Percentiles rank a stretch among this genome's conserved stretches.
Evolutionary conservation across 345 rosid genomes (phyloP).

Genomic region (Gossypium arboreum): DNA sequence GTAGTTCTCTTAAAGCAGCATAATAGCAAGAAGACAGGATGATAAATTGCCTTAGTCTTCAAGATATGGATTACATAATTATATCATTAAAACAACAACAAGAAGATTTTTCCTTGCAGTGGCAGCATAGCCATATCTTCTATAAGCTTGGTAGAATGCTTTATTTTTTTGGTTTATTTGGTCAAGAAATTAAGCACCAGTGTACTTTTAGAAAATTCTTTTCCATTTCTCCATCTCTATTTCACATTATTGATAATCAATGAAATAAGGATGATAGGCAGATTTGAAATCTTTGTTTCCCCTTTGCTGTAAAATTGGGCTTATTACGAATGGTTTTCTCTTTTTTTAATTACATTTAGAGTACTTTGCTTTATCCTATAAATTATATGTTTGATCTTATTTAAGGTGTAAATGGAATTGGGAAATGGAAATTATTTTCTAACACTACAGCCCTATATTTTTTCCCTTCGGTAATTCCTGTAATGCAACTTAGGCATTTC

Average conservation of each 20-base stretch:
- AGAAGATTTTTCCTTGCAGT: background rate
- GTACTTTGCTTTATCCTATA: background rate
- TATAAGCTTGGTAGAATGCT: background rate
- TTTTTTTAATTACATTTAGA: background rate
- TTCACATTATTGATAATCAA: background rate
- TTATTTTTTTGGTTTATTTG: background rate
- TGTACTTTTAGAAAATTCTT: background rate
- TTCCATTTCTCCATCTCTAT: background rate
- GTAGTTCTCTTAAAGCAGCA: background rate
- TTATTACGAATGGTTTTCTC: background rate
- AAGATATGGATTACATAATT: background rate
- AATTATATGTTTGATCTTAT: background rate
- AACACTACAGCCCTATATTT: background rate
- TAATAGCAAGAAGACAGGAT: background rate
- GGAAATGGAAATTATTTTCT: background rate
- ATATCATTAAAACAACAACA: background rate
- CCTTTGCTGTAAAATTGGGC: background rate
- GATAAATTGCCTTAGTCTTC: background rate
- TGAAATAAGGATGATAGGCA: background rate
- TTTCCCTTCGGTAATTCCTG: background rate
- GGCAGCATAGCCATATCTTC: background rate
- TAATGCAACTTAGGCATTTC: background rate
- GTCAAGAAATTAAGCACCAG: background rate
- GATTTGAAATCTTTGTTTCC: background rate
- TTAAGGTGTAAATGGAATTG: background rate